These are phyloP conservation scores for Rhododendron henanense DNA, from an alignment of 148 eudicot genomes.

Conservation along the genomic window DNA sequence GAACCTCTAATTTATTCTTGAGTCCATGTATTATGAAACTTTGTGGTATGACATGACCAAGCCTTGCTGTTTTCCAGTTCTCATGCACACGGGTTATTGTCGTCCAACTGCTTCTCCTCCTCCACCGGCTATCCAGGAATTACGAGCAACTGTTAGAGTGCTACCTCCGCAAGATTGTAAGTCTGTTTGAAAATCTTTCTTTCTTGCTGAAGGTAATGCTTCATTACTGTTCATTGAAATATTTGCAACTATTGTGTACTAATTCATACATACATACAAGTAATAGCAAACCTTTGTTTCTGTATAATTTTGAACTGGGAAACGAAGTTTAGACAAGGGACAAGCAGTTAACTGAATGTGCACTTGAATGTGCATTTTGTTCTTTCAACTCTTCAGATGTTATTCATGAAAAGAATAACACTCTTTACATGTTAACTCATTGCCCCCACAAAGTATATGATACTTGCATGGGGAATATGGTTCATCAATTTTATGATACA, in stretches of 20 bases:
- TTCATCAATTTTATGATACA: background rate
- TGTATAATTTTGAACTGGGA: background rate
- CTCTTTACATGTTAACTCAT: background rate
- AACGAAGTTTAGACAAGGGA: background rate
- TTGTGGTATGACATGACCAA: constrained; percentile 7
- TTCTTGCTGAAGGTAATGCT: background rate
- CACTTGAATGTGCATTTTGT: background rate
- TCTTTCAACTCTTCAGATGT: background rate
- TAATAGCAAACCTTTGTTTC: background rate
- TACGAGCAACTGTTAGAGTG: constrained; percentile 81
- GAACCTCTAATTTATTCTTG: background rate
- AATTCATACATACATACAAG: background rate
- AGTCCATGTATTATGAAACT: background rate
- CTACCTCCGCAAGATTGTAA: constrained; percentile 93
- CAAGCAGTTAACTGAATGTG: background rate
- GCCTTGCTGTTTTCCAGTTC: constrained; percentile 45
- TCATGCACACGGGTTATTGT: constrained; percentile 97
- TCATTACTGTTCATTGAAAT: background rate
- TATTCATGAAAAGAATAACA: background rate
- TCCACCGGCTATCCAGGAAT: constrained; percentile 74
- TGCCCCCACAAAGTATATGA: background rate
- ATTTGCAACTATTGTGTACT: background rate
- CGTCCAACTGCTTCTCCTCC: constrained; percentile 92
- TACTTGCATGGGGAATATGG: background rate
- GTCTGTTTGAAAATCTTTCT: constrained; percentile 18